These are phyloP conservation scores for Escallonia rubra DNA, from an alignment of 129 eudicot species.

Conservation along the genomic window DNA sequence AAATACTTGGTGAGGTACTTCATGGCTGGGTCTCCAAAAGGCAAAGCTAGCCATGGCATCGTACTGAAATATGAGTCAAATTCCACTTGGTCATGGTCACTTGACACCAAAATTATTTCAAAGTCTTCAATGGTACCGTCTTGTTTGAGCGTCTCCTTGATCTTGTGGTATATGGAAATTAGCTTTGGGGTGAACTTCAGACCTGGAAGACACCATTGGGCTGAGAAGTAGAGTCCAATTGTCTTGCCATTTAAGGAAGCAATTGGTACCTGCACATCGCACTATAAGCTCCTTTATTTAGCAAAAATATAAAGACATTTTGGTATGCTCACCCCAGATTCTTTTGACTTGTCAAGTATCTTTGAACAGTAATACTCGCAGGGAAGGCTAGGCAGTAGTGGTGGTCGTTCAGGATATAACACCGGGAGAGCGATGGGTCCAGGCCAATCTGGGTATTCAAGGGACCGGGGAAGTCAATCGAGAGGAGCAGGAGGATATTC, in stretches of 20 bases:
- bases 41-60: constrained; percentile 87
- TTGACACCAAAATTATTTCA: constrained; percentile 66
- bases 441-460: too few relatives aligned
- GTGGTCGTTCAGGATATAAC: too few relatives aligned
- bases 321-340: too few relatives aligned
- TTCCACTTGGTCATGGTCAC: constrained; percentile 42
- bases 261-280: constrained; percentile 42
- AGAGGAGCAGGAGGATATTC: too few relatives aligned
- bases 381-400: too few relatives aligned
- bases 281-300: too few relatives aligned
- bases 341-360: too few relatives aligned
- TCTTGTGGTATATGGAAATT: constrained; percentile 62
- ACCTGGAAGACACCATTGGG: constrained; percentile 80
- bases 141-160: constrained; percentile 34
- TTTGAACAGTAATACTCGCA: too few relatives aligned
- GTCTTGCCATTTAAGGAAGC: constrained; percentile 60
- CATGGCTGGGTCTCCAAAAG: constrained; percentile 44
- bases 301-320: too few relatives aligned
- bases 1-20: constrained; percentile 61
- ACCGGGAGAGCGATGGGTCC: too few relatives aligned
- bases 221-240: constrained; percentile 81
- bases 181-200: constrained; percentile 65
- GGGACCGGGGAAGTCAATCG: too few relatives aligned
- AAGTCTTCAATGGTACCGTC: constrained; percentile 31
- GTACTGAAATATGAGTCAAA: constrained; percentile 36